Evolutionary conservation across 257 asterid genomes (phyloP), one percentile per base, ranked within the genome.

Genomic region (Nyctanthes arbortristis): DNA sequence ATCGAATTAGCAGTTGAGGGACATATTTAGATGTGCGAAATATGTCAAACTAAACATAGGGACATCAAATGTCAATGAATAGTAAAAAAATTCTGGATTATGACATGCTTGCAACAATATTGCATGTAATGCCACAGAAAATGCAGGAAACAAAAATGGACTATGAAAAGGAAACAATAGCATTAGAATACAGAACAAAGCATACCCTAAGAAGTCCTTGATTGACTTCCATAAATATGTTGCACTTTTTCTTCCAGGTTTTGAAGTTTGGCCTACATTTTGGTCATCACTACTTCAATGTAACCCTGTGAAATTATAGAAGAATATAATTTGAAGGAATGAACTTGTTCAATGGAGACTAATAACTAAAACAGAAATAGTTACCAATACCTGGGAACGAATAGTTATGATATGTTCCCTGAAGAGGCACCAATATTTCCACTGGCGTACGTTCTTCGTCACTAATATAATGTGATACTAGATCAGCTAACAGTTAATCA

Each of bases 361-460:
- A 63, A 67, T 22, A 32, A 62, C 32, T 59, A 20, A 31, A 27
- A 73, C 56, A 56, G 57, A 65, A 36, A 55, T 22, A 76, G 71
- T 77, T 82, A 77, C 81, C 77, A 22, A 54, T 43, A 54, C 79
- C 72, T 55, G 71, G 72, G 54, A 68, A 61, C 29, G 80, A 29
- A 45, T 66, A 18, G 67, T 82, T 79, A 56, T 54, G 76, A 72
- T 68, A 68, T 59, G 85, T 77, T 61, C 72, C 70, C 89, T 87
- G 68, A 70, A 87, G 81, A 66, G 91, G 82, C 29, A 91, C 96
- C 89, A 91, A 81, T 81, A 84, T 82, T 80, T 88, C 84, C 66
- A 93, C 91, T 25, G 87, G 87, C 70, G 72, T 76, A 24, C 89
- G 93, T 63, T 93, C 96, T 80, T 84, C 87, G 73, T 84, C 82